These are phyloP conservation scores for Leishmania tropica DNA, from an alignment of 208 protist species.

Conservation along the genomic window DNA sequence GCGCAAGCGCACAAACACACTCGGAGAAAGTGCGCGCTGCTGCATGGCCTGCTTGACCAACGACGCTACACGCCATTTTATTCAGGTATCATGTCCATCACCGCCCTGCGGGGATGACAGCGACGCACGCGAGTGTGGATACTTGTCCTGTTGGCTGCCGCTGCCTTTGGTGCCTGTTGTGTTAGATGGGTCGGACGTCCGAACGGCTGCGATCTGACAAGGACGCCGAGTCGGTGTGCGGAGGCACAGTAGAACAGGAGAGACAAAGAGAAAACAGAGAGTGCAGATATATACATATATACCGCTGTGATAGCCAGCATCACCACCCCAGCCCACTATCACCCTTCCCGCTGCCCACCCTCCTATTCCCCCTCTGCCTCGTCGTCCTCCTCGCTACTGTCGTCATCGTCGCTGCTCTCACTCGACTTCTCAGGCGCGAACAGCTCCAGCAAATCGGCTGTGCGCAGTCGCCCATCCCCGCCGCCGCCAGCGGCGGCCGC, in stretches of 20 bases:
- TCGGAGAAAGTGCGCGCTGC: neutral
- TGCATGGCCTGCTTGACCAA: neutral
- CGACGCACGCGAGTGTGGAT: neutral
- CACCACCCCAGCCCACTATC: neutral
- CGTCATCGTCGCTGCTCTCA: conserved; percentile 25
- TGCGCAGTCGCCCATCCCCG: conserved; percentile 36
- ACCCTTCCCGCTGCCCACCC: neutral
- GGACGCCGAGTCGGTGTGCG: neutral
- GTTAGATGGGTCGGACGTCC: neutral
- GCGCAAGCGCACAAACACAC: neutral
- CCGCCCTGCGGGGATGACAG: neutral
- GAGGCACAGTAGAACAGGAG: neutral
- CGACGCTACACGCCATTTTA: neutral
- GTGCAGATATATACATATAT: neutral
- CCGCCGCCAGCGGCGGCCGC: conserved; percentile 2
- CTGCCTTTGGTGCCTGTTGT: neutral
- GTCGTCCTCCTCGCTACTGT: conserved; percentile 11
- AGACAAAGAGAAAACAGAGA: neutral
- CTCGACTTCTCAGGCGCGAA: conserved; percentile 41
- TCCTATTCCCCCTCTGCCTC: neutral
- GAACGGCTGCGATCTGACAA: neutral
- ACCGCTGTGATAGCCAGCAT: neutral
- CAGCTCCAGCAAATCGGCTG: conserved; percentile 53
- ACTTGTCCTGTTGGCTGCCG: neutral
- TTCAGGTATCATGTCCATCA: neutral